Evolutionary conservation across 148 eudicot species (phyloP), one percentile per base, ranked within the genome.

Genomic region (Heliamphora exappendiculata): DNA sequence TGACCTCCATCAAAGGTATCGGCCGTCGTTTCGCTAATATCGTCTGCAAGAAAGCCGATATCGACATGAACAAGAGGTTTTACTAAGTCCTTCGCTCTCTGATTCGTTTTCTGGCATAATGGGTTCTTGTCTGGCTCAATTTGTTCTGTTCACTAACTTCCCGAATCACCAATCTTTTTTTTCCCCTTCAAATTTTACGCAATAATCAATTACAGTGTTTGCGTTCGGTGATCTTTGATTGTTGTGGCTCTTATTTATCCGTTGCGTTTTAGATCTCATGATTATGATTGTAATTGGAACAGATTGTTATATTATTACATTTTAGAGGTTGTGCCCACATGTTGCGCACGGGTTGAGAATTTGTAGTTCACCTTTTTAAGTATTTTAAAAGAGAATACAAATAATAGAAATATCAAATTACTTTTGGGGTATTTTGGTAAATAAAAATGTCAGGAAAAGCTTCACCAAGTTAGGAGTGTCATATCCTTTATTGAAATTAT

Each of bases 41-140:
- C 62, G 94, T 92, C 63, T 93, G 98, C 81, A 93, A 93, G 85
- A 93, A 93, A 53, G 98, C 98, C 64, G 98, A 93, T 51, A 76
- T 93, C 60, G 96, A 93, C 87, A 93, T 91, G 96, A 93, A 91
- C 90, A 93, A 93, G 69, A 91, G 98, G 98, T 91, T 7, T 67
- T 45, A 0, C 0, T 26, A 37, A 16, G 59, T 39, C 28, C 16
- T 45, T 44, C 11, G 3, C 16, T 31, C 2, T 33, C 0, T 9
- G 6, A 11, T 12, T n/a, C 7, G 13, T 11, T 24, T 2, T 33
- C 37, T 77, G 22, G 17, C 2, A 29, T 5, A 53, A 22, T 59
- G 17, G 14, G 33, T 49, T 49, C 59, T 19, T 16, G 14, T 5
- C 1, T 19, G 8, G 26, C 39, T 17, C 20, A 2, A 0, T 14